Conservation (phyloP, 371 early-diverging fungal genomes). For the Mucor ambiguus region DNA sequence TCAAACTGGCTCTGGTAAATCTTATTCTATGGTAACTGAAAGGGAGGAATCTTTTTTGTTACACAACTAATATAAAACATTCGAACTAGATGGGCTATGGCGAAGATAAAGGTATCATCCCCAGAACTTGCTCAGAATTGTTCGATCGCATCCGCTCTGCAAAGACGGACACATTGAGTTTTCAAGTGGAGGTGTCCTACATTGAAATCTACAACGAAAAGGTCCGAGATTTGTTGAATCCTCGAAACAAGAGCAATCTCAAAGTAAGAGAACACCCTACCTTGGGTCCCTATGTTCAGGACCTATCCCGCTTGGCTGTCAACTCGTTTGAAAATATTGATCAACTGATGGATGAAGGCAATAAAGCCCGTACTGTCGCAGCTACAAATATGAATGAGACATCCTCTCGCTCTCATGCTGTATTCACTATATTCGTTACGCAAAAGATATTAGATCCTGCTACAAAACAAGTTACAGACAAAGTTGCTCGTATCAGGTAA, state of each 20-base stretch:
- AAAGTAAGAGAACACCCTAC: constrained; percentile 86
- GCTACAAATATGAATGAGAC: constrained; percentile 96
- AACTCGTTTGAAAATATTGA: constrained; percentile 74
- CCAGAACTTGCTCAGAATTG: constrained; percentile 75
- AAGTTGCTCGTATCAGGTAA: constrained; percentile 61
- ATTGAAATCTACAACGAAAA: constrained; percentile 86
- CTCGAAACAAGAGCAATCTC: constrained; percentile 72
- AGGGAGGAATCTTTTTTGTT: background rate
- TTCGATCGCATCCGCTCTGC: constrained; percentile 62
- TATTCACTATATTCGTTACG: constrained; percentile 85
- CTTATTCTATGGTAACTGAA: constrained; percentile 72
- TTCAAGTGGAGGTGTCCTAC: constrained; percentile 81
- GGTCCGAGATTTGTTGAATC: constrained; percentile 87
- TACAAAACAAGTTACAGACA: constrained; percentile 66
- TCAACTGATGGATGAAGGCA: constrained; percentile 84
- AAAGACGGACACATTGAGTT: constrained; percentile 49
- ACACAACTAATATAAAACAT: constrained; percentile 6
- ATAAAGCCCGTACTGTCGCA: constrained; percentile 87
- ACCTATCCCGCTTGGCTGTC: constrained; percentile 80
- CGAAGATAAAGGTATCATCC: constrained; percentile 81
- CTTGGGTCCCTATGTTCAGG: constrained; percentile 90
- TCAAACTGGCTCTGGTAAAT: constrained; percentile 83
- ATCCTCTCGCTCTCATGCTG: constrained; percentile 92
- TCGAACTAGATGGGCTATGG: constrained; percentile 62
- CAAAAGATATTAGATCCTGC: constrained; percentile 57